Base-by-base conservation (phyloP, 1,284 basidiomycete genomes). In the Moesziomyces aphidis region DNA sequence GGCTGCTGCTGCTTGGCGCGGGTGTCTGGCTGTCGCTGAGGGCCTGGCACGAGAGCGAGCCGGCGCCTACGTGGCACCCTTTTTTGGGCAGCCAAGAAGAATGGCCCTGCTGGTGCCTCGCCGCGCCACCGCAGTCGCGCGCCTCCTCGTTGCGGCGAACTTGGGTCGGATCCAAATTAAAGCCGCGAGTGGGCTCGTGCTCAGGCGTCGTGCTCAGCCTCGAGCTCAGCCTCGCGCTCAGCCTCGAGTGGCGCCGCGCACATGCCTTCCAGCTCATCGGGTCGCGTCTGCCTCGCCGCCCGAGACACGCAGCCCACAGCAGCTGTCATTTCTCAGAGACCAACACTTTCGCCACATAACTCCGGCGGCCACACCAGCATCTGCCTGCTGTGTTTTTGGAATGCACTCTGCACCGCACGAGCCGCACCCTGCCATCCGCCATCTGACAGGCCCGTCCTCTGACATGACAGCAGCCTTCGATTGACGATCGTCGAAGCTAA, bases 21-120 rank as follows among this genome's bases (percentile, higher is more conserved):
- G 6, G 26, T 28, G 26, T 28, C 4, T 2, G 31, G 10, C 31
- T 3, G 31, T 34, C 2, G 10, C 31, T 34, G 31, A 10, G 13
- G 26, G 5, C 13, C 23, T 45, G 24, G 11, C 31, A 31, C 55
- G 36, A 39, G 34, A 44, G 26, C 23, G 22, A 17, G 36, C 5
- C 23, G 46, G 26, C 15, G 52, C 52, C 50, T 42, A 61, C 60
- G 60, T 61, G 60, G 59, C 59, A 61, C 51, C 19, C 39, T 42
- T 42, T 42, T 34, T 4, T 34, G 31, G 39, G 39, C 39, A 17
- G 15, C 39, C 19, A 19, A 6, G 39, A 42, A 42, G 39, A 42
- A 19, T 42, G 17, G 39, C 39, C 17, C 39, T 19, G 17, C 7
- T 17, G 17, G 28, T 24, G 28, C 34, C 26, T 34, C 31, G 15